phyloP scores from a whole-genome alignment of 2,329 filamentous ascomycete species.

The Dothideomycetes sp. region DNA sequence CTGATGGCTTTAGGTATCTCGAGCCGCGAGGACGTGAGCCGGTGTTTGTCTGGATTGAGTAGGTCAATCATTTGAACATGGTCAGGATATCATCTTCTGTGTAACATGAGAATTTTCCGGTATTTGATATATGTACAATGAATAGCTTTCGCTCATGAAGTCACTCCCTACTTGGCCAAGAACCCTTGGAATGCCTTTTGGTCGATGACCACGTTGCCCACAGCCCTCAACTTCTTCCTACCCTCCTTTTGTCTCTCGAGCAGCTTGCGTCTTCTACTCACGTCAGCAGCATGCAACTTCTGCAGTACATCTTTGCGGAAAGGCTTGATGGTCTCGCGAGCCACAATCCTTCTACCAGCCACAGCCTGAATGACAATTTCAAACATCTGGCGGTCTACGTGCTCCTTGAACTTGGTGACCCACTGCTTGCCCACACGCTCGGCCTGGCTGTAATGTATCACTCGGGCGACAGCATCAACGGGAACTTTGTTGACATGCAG shows the following conservation, averaged over 20 bases:
- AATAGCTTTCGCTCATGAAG: too few species aligned
- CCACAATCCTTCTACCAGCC: constrained; percentile 63
- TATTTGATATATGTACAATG: too few species aligned
- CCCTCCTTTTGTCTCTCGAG: constrained; percentile 96
- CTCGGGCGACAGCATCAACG: constrained; percentile 87
- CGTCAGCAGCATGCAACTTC: constrained; percentile 87
- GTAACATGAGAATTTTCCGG: too few species aligned
- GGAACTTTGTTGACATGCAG: constrained; percentile 87
- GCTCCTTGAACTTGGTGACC: constrained; percentile 94
- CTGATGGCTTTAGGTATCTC: too few species aligned
- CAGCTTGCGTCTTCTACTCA: constrained; percentile 72
- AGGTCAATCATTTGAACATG: too few species aligned
- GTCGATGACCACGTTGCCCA: constrained; percentile 89
- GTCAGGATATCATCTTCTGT: too few species aligned
- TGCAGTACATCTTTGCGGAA: constrained; percentile 91
- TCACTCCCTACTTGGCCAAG: constrained; percentile 64
- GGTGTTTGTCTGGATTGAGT: too few species aligned
- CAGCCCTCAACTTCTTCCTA: constrained; percentile 71
- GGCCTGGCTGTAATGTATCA: constrained; percentile 75
- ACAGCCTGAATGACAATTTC: constrained; percentile 93
- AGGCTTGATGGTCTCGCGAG: constrained; percentile 89
- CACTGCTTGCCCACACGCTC: constrained; percentile 74
- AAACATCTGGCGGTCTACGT: constrained; percentile 94
- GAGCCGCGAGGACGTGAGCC: too few species aligned
- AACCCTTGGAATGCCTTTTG: constrained; percentile 94